Percentiles rank a stretch among this genome's conserved stretches.
Conservation (phyloP, 2,329 filamentous ascomycete species). For the Orbilia brochopaga region DNA sequence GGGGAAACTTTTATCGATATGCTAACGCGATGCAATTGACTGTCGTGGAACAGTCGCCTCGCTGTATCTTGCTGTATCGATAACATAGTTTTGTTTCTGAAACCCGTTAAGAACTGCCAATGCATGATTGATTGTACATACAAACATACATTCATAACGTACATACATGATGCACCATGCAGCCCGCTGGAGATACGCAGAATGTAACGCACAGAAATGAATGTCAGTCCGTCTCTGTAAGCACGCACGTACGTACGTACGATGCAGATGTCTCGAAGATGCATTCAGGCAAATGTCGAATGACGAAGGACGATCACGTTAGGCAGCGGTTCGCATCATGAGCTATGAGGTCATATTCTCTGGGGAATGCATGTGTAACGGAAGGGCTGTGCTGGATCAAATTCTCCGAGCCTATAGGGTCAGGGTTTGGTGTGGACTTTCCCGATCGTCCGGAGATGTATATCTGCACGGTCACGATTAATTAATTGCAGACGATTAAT, state of each 20-base stretch:
- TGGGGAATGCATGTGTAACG: constrained; percentile 51
- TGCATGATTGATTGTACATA: no score
- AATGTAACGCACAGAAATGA: no score
- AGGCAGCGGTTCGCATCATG: not conserved
- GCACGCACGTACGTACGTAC: no score
- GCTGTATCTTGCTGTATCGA: not conserved
- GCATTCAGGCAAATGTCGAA: not conserved
- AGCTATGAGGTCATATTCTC: constrained; percentile 13
- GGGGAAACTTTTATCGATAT: not conserved
- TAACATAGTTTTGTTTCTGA: not conserved
- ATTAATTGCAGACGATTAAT: no score
- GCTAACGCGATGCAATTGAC: not conserved
- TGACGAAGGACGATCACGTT: constrained; percentile 12
- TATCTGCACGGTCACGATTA: constrained; percentile 3
- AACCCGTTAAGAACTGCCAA: not conserved
- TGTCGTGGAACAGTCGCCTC: not conserved
- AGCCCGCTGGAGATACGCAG: not conserved
- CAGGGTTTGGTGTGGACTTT: constrained; percentile 16
- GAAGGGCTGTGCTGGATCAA: constrained; percentile 48
- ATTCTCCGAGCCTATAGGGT: constrained; percentile 50
- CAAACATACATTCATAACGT: no score
- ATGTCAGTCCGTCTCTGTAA: no score
- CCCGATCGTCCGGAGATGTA: not conserved
- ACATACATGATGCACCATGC: no score
- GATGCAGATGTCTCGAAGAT: constrained; percentile 8